Evolutionary conservation across 192 early-diverging fungal species (phyloP), one percentile per base, ranked within the genome.

Genomic region (Coemansia sp.): DNA sequence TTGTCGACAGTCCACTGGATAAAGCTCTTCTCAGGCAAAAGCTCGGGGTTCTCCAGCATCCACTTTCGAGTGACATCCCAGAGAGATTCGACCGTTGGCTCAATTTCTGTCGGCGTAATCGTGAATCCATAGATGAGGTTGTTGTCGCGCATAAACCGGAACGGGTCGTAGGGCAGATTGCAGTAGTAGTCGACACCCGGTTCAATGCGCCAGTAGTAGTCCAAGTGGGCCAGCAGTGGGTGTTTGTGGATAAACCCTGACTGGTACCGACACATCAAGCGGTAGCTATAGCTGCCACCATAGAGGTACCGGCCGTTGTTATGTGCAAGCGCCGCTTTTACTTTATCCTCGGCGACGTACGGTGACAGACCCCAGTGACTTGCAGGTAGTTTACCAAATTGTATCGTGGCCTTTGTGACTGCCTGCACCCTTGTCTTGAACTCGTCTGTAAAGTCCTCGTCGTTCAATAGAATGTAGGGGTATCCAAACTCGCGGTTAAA

Each of bases 281-380:
- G 73, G 64, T 92, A 90, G 53, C 83, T 82, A 64, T 86, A 83
- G 68, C 86, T 90, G 53, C 82, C 83, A 18, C 90, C 88, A 64
- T 92, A 89, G 2, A 88, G 66, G 47, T 85, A 78, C 37, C 67
- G 45, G 21, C 82, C 68, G 31, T 66, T 72, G 45, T 63, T 77
- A 77, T 87, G 82, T n/a, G 77, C 55, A 43, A 89, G 62, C 37
- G 76, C 69, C 55, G 73, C 72, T 16, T 62, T 74, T 0, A 88
- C 90, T 26, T 72, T 66, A 0, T 83, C 72, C 61, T 85, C 61
- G 48, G 89, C 74, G 36, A 95, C 91, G 81, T 89, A 90, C 6
- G 61, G 64, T 2, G 94, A 91, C 55, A 89, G 85, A 38, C 85
- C 88, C 93, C 94, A 94, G 59, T 89, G 85, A 20, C 87, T 80